A percentile compares a stretch with the other conserved stretches of the same genome.
These are phyloP conservation scores for Kwoniella sp. DNA, from an alignment of 768 basidiomycete species.

Conservation along the genomic window DNA sequence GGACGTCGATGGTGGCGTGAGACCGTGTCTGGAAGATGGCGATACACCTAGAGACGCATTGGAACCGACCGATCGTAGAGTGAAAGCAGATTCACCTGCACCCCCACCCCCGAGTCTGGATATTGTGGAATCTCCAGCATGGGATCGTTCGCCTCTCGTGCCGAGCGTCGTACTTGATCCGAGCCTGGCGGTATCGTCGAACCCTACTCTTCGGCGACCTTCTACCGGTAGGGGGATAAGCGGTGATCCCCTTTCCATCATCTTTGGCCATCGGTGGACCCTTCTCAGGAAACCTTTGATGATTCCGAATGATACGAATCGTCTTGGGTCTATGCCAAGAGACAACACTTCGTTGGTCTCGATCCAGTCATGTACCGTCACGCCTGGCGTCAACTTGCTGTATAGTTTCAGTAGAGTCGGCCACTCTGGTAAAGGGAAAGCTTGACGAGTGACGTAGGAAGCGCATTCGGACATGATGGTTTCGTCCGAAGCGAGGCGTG, in stretches of 20 bases:
- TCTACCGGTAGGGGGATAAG: constrained; percentile 32
- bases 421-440: constrained; percentile 77
- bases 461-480: constrained; percentile 90
- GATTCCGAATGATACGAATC: constrained; percentile 96
- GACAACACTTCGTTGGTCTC: constrained; percentile 69
- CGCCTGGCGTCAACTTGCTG: constrained; percentile 78
- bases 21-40: constrained; percentile 25
- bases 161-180: constrained; percentile 29
- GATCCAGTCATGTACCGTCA: constrained; percentile 86
- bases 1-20: constrained; percentile 29
- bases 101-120: constrained; percentile 49
- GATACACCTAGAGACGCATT: constrained; percentile 40
- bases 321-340: constrained; percentile 80
- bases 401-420: constrained; percentile 83
- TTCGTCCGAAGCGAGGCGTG: constrained; percentile 80
- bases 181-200: constrained; percentile 37
- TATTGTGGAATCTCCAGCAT: constrained; percentile 40
- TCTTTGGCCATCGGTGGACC: constrained; percentile 88
- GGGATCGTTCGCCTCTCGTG: constrained; percentile 17
- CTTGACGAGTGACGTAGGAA: constrained; percentile 80
- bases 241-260: constrained; percentile 40
- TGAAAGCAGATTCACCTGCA: constrained; percentile 41
- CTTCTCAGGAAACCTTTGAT: constrained; percentile 97
- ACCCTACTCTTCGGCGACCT: constrained; percentile 39
- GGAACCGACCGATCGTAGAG: constrained; percentile 40